Percentiles rank a stretch among this genome's conserved stretches.
phyloP scores from a whole-genome alignment of 2,329 filamentous ascomycete genomes.

The Eutypella sp. region DNA sequence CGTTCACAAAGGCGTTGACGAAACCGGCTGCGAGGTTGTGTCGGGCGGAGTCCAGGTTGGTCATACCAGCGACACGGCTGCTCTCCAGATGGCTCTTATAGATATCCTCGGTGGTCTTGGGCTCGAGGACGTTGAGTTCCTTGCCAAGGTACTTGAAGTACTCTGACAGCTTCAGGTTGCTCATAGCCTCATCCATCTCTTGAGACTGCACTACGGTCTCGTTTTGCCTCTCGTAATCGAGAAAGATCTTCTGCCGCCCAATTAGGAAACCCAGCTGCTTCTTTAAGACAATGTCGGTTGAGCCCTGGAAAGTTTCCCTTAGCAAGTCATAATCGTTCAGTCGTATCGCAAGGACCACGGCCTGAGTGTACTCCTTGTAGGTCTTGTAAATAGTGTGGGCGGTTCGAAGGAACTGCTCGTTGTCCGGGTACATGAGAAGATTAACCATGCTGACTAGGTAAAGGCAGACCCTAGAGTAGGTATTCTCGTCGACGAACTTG shows the following conservation, averaged over 20 bases:
- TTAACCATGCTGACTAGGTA: conserved; percentile 99
- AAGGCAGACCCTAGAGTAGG: conserved; percentile 85
- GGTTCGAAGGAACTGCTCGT: conserved; percentile 88
- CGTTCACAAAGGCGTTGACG: conserved; percentile 95
- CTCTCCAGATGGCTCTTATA: conserved; percentile 99
- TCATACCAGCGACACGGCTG: conserved; percentile 85
- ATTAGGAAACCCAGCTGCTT: conserved; percentile 94
- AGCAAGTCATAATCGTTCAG: conserved; percentile 85
- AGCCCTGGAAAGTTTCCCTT: conserved; percentile 72
- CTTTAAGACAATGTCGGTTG: conserved; percentile 75
- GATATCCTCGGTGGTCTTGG: conserved; percentile 95
- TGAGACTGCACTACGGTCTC: conserved; percentile 65
- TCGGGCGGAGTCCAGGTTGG: conserved; percentile 89
- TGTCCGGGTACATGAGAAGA: conserved; percentile 93
- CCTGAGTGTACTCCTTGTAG: conserved; percentile 89
- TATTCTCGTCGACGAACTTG: conserved; percentile 87
- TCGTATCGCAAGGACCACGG: conserved; percentile 89
- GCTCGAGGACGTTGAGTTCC: conserved; percentile 93
- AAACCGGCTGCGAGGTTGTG: conserved; percentile 96
- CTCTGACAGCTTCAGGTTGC: conserved; percentile 81
- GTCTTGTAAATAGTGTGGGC: conserved; percentile 91
- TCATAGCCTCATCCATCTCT: conserved; percentile 75
- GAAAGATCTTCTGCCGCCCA: conserved; percentile 81
- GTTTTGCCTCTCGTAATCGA: conserved; percentile 58
- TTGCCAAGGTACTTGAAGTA: conserved; percentile 93